These are phyloP conservation scores for Fraxinus angustifolia DNA, from an alignment of 305 asterid genomes.

Conservation along the genomic window DNA sequence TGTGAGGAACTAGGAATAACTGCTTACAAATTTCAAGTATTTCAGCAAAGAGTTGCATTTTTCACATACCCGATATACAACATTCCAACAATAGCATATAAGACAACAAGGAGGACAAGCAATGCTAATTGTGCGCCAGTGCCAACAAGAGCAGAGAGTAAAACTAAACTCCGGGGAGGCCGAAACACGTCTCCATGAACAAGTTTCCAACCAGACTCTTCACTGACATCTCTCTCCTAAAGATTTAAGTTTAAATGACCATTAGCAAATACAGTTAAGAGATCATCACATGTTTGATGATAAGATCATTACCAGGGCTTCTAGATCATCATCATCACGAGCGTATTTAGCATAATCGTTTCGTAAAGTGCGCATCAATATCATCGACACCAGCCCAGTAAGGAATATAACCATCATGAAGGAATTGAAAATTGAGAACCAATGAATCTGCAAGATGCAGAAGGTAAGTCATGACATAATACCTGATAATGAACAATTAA, in stretches of 20 bases:
- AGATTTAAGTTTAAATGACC: not conserved
- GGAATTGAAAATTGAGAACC: conserved; percentile 65
- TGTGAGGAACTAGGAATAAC: not conserved
- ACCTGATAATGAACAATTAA: conserved; percentile 5
- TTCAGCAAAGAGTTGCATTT: not conserved
- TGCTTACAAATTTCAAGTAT: not conserved
- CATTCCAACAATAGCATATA: conserved; percentile 53
- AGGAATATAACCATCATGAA: conserved; percentile 70
- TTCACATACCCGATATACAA: conserved; percentile 47
- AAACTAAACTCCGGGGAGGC: conserved; percentile 38
- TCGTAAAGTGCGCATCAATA: conserved; percentile 47
- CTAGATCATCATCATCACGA: conserved; percentile 57
- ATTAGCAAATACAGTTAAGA: not conserved
- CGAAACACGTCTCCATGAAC: conserved; percentile 58
- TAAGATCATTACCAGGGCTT: conserved; percentile 40
- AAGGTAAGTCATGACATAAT: conserved; percentile 13
- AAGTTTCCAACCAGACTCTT: conserved; percentile 62
- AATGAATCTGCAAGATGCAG: conserved; percentile 47
- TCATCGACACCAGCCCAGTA: conserved; percentile 54
- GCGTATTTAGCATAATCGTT: conserved; percentile 58
- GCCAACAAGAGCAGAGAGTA: conserved; percentile 53
- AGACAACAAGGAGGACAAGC: conserved; percentile 48
- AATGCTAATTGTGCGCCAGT: conserved; percentile 53
- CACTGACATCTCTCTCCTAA: conserved; percentile 56
- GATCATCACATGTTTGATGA: not conserved